Conservation (phyloP, 169 alveolate genomes). For the Plasmodium coatneyi region DNA sequence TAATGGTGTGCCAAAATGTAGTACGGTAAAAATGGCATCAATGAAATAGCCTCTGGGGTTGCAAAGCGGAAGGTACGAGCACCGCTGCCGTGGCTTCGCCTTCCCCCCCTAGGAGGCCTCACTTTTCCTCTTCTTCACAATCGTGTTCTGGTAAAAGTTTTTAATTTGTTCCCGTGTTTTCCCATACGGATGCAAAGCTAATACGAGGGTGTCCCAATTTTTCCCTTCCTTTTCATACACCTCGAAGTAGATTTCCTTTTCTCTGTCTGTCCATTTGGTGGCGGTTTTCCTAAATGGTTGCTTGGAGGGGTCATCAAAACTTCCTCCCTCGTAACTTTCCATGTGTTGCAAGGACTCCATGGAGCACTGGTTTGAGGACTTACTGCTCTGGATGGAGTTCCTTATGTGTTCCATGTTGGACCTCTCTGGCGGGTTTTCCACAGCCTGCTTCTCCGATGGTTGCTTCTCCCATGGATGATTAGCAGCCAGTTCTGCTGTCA, state of each 20-base stretch:
- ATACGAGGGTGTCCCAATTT: conserved; percentile 72
- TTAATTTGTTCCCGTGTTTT: conserved; percentile 78
- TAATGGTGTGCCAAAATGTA: neutral
- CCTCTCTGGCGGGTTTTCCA: neutral
- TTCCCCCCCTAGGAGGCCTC: neutral
- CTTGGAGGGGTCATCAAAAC: conserved; percentile 12
- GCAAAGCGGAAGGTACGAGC: neutral
- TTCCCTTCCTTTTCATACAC: conserved; percentile 68
- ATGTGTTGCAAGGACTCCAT: neutral
- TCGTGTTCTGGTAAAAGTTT: conserved; percentile 76
- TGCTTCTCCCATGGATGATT: too few relatives aligned
- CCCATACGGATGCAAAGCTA: conserved; percentile 75
- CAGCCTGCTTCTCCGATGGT: neutral
- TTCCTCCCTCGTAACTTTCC: conserved; percentile 31
- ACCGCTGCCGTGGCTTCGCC: neutral
- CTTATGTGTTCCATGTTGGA: neutral
- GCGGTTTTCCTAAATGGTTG: conserved; percentile 53
- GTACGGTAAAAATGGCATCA: neutral
- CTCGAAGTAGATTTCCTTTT: conserved; percentile 66
- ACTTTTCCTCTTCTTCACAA: conserved; percentile 32
- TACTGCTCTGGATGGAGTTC: neutral
- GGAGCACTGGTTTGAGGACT: neutral
- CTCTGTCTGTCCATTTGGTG: conserved; percentile 76
- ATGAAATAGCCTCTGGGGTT: neutral
- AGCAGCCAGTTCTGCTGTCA: neutral